Conservation (phyloP, 805 yeast genomes). For the Candida ponderosae region DNA sequence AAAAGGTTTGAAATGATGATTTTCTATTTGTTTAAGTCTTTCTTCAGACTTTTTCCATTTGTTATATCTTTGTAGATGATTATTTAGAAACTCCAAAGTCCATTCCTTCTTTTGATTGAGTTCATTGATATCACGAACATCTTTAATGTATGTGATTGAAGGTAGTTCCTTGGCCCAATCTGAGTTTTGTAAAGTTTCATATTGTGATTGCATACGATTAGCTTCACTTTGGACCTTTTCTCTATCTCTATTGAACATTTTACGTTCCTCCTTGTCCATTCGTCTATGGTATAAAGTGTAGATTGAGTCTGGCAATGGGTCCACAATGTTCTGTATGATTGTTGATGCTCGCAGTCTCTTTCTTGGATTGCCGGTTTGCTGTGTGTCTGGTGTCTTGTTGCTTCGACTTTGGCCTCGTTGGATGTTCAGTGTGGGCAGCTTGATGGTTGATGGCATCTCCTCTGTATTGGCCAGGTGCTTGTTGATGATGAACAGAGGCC, state of each 20-base stretch:
- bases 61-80: conserved; percentile 8
- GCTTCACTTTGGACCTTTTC: conserved; percentile 44
- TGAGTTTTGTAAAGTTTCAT: conserved; percentile 32
- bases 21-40: conserved; percentile 9
- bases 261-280: conserved; percentile 59
- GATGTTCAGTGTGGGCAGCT: too few species aligned
- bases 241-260: conserved; percentile 45
- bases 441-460: too few species aligned
- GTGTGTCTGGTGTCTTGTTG: too few species aligned
- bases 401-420: too few species aligned
- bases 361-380: too few species aligned
- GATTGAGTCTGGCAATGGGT: conserved; percentile 37
- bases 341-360: background rate
- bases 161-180: conserved; percentile 41
- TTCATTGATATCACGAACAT: conserved; percentile 39
- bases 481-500: background rate
- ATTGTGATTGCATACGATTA: conserved; percentile 35
- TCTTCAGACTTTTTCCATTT: conserved; percentile 17
- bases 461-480: background rate
- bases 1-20: background rate
- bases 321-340: conserved; percentile 10
- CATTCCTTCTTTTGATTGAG: conserved; percentile 39
- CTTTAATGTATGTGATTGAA: conserved; percentile 40
- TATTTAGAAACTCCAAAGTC: conserved; percentile 40
- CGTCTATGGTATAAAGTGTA: conserved; percentile 43